Base-by-base conservation (phyloP, 768 basidiomycete genomes). In the Daedaleopsis sinensis region DNA sequence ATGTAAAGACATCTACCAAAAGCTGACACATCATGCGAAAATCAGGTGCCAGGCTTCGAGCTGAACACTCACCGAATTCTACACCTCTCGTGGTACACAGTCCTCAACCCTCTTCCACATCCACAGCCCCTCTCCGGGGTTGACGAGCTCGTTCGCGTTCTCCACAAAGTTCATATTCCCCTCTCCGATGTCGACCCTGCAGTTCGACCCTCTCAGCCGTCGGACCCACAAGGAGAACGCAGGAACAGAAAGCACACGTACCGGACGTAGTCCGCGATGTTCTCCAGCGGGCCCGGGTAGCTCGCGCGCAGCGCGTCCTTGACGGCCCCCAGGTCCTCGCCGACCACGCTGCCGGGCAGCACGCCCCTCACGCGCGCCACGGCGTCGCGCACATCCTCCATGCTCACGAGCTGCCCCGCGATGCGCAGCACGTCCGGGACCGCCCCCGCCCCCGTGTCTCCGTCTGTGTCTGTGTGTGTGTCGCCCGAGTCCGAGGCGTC, bases 121-220 rank as follows among this genome's bases (percentile, higher is more conserved):
- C 69, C 69, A 70, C 18, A 51, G 4, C 11, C 42, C 49, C 57
- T 69, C 27, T 9, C 50, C 58, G 0, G 69, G 69, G 55, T 70
- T 70, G 9, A 69, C 61, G 12, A 69, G 50, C 43, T 71, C 70
- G 47, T 71, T 65, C n/a, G 57, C 43, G 51, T 69, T 68, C 44
- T 62, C 50, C 21, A 65, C 60, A 21, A 61, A 67, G 62, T 70
- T 61, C 11, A 65, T 16, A 52, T 61, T 59, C 10, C 67, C 69
- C 42, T 68, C 63, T 5, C 57, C 67, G 18, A 62, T 62, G 13
- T 15, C 23, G 19, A 49, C 23, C 19, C 63, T 44, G 37, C 56
- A 3, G 7, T 2, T 4, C 23, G 12, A 49, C 19, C 23, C 19
- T 23, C 21, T 11, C 21, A 11, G 1, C 23, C 5, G 15, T 24